Conservation (phyloP, 108 stramenopile genomes). For the Cyclotella sp. region DNA sequence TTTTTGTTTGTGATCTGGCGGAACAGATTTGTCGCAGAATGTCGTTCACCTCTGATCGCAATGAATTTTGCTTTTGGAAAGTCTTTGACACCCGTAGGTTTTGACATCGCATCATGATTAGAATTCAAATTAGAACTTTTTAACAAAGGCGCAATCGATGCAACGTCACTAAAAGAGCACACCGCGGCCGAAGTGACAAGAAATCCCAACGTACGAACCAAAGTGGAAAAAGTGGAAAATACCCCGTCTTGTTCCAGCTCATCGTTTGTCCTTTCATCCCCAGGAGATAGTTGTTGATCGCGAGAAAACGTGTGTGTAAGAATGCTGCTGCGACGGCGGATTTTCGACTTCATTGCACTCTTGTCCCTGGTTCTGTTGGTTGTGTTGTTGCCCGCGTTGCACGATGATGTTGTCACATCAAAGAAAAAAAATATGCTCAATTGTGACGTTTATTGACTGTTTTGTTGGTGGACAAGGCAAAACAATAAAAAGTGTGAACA, state of each 20-base stretch:
- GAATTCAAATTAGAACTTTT: not conserved
- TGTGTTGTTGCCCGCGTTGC: not conserved
- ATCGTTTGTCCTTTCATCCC: too few species aligned
- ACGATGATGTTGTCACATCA: not conserved
- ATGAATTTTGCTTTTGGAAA: not conserved
- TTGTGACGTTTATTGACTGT: too few species aligned
- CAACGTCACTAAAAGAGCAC: not conserved
- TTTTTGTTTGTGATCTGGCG: conserved; percentile 6
- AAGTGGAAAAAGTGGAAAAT: too few species aligned
- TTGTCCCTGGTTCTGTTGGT: not conserved
- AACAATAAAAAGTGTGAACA: too few species aligned
- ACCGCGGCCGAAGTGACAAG: not conserved
- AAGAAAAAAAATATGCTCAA: too few species aligned
- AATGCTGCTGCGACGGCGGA: not conserved
- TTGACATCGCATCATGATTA: not conserved
- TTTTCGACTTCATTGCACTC: not conserved
- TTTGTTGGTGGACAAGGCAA: too few species aligned
- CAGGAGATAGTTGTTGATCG: not conserved
- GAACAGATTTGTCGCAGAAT: conserved; percentile 15
- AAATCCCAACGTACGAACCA: not conserved
- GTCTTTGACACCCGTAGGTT: not conserved
- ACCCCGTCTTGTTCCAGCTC: too few species aligned
- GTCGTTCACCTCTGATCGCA: conserved; percentile 5
- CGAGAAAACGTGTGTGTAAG: not conserved
- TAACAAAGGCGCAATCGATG: not conserved